A percentile compares a stretch with the other conserved stretches of the same genome.
Evolutionary conservation across 2,329 filamentous ascomycete genomes (phyloP).

Genomic region (Scopulariopsis brevicaulis): DNA sequence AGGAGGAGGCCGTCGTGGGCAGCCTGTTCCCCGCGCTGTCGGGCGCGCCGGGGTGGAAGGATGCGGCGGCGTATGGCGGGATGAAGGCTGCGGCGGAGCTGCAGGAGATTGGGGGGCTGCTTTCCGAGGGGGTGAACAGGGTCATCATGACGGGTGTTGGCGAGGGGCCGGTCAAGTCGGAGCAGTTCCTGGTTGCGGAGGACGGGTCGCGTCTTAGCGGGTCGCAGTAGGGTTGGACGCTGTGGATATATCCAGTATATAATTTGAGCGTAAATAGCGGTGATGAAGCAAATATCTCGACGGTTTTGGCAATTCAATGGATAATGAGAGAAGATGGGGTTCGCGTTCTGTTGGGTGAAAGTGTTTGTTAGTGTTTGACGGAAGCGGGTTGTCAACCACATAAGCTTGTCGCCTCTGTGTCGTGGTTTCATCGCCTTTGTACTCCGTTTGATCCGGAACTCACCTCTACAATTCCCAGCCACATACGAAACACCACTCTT

Average conservation of each 20-base stretch:
- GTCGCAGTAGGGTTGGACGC: slow-evolving; percentile 4
- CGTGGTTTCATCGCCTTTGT: not conserved
- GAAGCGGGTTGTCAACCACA: not conserved
- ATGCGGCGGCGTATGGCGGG: slow-evolving; percentile 30
- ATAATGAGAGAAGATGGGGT: not conserved
- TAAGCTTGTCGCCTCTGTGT: not conserved
- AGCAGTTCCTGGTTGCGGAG: slow-evolving; percentile 64
- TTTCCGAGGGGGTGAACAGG: slow-evolving; percentile 73
- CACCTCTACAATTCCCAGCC: no score
- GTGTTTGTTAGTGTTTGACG: not conserved
- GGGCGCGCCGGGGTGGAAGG: slow-evolving; percentile 61
- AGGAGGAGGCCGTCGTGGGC: slow-evolving; percentile 62
- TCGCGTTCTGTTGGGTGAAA: not conserved
- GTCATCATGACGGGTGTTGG: slow-evolving; percentile 89
- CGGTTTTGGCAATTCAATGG: not conserved
- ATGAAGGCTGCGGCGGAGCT: slow-evolving; percentile 44
- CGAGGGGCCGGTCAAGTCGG: slow-evolving; percentile 72
- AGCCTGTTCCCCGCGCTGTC: slow-evolving; percentile 60
- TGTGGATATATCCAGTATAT: not conserved
- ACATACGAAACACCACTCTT: no score
- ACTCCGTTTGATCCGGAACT: not conserved
- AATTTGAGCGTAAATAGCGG: not conserved
- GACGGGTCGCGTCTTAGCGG: slow-evolving; percentile 37
- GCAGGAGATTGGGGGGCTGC: slow-evolving; percentile 47
- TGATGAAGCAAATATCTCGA: not conserved